Conservation (phyloP, 495 filamentous ascomycete genomes). For the Tetracladium setigerum region DNA sequence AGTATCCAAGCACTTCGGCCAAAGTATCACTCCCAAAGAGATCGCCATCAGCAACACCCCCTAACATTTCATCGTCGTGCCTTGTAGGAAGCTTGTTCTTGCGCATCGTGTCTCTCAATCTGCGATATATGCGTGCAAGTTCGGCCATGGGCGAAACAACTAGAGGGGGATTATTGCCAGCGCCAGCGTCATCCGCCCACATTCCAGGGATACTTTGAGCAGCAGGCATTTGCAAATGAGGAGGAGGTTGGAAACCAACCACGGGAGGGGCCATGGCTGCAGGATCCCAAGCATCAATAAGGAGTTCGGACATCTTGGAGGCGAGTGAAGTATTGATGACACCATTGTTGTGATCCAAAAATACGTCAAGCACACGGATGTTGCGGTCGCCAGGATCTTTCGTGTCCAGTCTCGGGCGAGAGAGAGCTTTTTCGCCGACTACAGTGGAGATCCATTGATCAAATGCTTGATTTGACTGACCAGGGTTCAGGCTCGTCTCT, state of each 20-base stretch:
- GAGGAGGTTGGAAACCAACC: neutral
- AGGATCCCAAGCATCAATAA: slow-evolving; percentile 20
- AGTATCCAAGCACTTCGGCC: slow-evolving; percentile 68
- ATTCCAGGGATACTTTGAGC: slow-evolving; percentile 4
- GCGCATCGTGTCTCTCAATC: slow-evolving; percentile 69
- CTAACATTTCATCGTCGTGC: slow-evolving; percentile 30
- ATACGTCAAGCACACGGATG: slow-evolving; percentile 42
- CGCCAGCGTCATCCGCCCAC: neutral
- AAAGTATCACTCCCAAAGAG: slow-evolving; percentile 29
- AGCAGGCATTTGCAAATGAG: neutral
- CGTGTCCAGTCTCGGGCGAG: slow-evolving; percentile 1
- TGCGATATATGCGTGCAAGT: slow-evolving; percentile 70
- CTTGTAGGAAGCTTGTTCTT: slow-evolving; percentile 52
- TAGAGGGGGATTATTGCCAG: slow-evolving; percentile 19
- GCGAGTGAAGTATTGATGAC: slow-evolving; percentile 54
- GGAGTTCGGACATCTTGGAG: slow-evolving; percentile 45
- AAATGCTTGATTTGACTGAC: slow-evolving; percentile 53
- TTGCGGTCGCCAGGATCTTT: neutral
- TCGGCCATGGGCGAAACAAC: slow-evolving; percentile 51
- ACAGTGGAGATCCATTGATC: slow-evolving; percentile 51
- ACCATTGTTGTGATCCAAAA: slow-evolving; percentile 54
- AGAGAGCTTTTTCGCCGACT: slow-evolving; percentile 7
- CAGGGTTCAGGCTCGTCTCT: slow-evolving; percentile 62
- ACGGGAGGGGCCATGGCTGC: neutral
- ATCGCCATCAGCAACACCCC: slow-evolving; percentile 11